Evolutionary conservation across 768 basidiomycete genomes (phyloP).

Genomic region (Kwoniella mangroviensis): DNA sequence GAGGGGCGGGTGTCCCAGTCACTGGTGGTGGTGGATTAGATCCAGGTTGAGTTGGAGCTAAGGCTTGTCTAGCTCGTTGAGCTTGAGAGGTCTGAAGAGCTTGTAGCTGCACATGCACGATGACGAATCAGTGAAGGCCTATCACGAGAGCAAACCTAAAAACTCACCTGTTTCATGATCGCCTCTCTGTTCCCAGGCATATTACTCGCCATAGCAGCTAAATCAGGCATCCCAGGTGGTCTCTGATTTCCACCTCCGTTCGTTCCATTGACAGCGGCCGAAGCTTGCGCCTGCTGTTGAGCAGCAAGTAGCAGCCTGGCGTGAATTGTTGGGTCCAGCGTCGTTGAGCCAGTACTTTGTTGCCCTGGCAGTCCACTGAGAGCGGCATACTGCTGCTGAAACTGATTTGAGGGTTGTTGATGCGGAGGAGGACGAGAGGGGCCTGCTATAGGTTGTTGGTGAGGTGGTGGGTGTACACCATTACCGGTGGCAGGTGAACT

Average conservation of each 20-base stretch:
- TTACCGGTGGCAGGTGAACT: not conserved
- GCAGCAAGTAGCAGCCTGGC: slow-evolving; percentile 20
- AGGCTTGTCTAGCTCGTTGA: slow-evolving; percentile 25
- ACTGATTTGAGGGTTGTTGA: slow-evolving; percentile 21
- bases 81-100: slow-evolving; percentile 35
- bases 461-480: slow-evolving; percentile 2
- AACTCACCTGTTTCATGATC: slow-evolving; percentile 46
- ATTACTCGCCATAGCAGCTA: slow-evolving; percentile 32
- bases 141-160: not conserved
- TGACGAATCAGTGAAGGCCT: not conserved
- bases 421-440: slow-evolving; percentile 25
- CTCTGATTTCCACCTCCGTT: slow-evolving; percentile 5
- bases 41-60: slow-evolving; percentile 11
- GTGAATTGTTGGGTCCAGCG: slow-evolving; percentile 16
- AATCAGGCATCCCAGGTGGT: slow-evolving; percentile 16
- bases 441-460: slow-evolving; percentile 26
- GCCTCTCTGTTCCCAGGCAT: slow-evolving; percentile 40
- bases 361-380: slow-evolving; percentile 21
- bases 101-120: slow-evolving; percentile 27
- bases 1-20: slow-evolving; percentile 10
- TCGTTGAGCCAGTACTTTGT: slow-evolving; percentile 4
- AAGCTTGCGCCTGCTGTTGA: slow-evolving; percentile 30
- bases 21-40: not conserved
- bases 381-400: slow-evolving; percentile 23
- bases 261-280: slow-evolving; percentile 16